Evolutionary conservation across 306 rosid genomes (phyloP), one percentile per base, ranked within the genome.

Genomic region (Potentilla sterilis): DNA sequence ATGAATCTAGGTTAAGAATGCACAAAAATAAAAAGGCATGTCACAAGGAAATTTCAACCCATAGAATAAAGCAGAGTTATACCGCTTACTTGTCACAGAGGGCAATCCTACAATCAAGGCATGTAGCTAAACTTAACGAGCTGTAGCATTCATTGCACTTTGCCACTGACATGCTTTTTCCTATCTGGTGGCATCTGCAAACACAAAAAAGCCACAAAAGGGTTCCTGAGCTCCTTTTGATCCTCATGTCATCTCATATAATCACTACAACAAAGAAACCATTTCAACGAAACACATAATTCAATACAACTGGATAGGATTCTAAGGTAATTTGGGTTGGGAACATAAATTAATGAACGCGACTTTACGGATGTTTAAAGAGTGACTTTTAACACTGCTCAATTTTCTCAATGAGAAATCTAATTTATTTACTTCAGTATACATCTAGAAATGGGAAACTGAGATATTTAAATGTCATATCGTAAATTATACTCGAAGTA

Each of bases 31-130:
- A 52, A 9, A 79, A 11, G 34, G 21, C 64, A 44, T 38, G 9
- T 13, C 46, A 46, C 28, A 34, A 15, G 37, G 24, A 28, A 75
- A 64, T 24, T 43, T 11, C 18, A 73, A 7, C n/a, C 21, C 24
- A 67, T 70, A 59, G 40, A 67, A 63, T 59, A 75, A 76, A 61
- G n/a, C n/a, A 71, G 49, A 69, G 52, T 42, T 35, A 40, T 57
- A 59, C 37, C 81, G 80, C 97, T 82, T 84, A 87, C 98, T 85
- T 85, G 86, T 93, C 98, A 75, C 98, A 93, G 51, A 89, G 80
- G 70, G 83, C 84, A 70, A 76, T 78, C 65, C 83, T 81, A 79
- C 97, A 93, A 79, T 89, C 89, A 47, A 93, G 88, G 88, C 98
- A 93, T 21, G 93, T 89, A 48, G 93, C 97, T 81, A 93, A 84